Evolutionary conservation across 2,329 filamentous ascomycete species (phyloP), one percentile per base, ranked within the genome.

Genomic region (Trichoderma harzianum): DNA sequence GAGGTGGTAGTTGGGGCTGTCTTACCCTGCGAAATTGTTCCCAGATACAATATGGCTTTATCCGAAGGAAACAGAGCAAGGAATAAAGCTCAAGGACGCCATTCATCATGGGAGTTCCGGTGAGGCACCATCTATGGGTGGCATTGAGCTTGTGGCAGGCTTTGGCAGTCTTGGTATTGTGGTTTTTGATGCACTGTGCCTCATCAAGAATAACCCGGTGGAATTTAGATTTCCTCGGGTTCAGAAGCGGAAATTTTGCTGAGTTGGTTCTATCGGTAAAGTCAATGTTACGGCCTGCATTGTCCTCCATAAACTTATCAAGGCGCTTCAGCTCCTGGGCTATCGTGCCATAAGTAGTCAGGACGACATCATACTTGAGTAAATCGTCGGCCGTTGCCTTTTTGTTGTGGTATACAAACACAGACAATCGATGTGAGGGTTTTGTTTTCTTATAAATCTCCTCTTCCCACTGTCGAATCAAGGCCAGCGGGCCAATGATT

Each of bases 51-150:
- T 96, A 97, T 2, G 93, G 94, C 72, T 86, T 86, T 77, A 97
- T 95, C 3, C 86, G 85, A 18, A 97, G 84, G 77, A 97, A 98
- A 3, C 88, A 87, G 58, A 97, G 85, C 24, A 97, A 82, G 0
- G 93, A 92, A 77, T 89, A 94, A 3, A 97, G 84, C 76, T 98
- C 95, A 28, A 88, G 84, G 3, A 95, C 89, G 14, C 87, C 89
- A 76, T 97, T 97, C 92, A 96, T 96, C 86, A 97, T 95, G 0
- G 93, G 93, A 0, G 93, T 96, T 68, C 93, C 93, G 0, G 92
- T 94, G 26, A 96, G 82, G 2, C 91, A 90, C 94, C 94, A 97
- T 75, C 92, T 87, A 57, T 92, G 93, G 24, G 89, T 87, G 1
- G 93, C 90, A 55, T 86, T 83, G 11, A 97, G 80, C 58, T 84